Base-by-base conservation (phyloP, 768 basidiomycete genomes). In the Lyophyllum decastes region DNA sequence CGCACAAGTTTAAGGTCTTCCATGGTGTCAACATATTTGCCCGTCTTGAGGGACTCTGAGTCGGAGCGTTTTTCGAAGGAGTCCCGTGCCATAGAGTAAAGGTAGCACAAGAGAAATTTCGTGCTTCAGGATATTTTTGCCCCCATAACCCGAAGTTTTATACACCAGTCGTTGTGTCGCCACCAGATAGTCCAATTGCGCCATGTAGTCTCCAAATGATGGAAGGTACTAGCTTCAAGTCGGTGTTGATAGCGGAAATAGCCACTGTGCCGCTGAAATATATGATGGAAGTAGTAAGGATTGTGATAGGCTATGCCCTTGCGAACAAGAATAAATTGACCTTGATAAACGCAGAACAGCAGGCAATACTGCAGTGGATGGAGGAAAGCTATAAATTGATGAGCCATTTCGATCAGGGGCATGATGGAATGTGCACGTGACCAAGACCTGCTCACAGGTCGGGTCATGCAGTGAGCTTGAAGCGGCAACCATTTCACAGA, bases 1-100 rank as follows among this genome's bases (percentile, higher is more conserved):
- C 75, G 61, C 30, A 76, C 56, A 7, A 79, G 67, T 54, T 68
- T 72, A 49, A 52, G 66, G 62, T 79, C 78, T 58, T 75, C 70
- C 19, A 57, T 61, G 1, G 71, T 70, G 59, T 74, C 59, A 9
- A 52, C 65, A 51, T 69, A 72, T 21, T 73, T 63, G 35, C 73
- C 58, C 8, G 43, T 45, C 34, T 33, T 62, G 49, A 26, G 61
- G 58, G 41, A 66, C 61, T 45, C 30, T 21, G 45, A 41, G 19
- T 55, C 47, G 24, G 22, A 33, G 47, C 24, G 49, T 54, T 61
- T 59, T 46, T 61, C 49, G n/a, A 50, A 14, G 33, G 47, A 25
- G 22, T 40, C 44, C 24, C 35, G 25, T 40, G 55, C 48, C 55
- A 59, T 48, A 38, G 35, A 38, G 16, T 7, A 17, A 16, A 11